Base-by-base conservation (phyloP, 441 rosid species). In the Kokia cookei region DNA sequence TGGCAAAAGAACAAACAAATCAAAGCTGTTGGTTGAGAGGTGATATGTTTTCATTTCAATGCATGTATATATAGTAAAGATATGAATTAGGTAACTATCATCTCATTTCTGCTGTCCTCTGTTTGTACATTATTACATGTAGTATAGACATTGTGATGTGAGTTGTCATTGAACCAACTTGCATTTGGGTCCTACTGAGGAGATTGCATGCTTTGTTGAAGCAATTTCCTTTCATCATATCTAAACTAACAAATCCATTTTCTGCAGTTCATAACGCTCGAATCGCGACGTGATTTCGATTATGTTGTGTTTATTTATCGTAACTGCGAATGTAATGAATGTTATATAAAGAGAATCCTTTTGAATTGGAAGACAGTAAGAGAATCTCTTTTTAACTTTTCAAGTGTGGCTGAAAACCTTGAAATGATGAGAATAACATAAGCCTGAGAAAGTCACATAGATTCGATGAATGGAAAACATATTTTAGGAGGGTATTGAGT, bases 81-180 rank as follows among this genome's bases (percentile, higher is more conserved):
- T 6, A 27, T 65, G 27, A 66, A 26, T 67, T 14, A 51, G 48
- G 53, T 35, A 61, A 12, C 15, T 22, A 72, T 19, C 7, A 48
- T 48, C 53, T 32, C 37, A 32, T 4, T 0, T 48, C 53, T 5
- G 5, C 37, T 4, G 37, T 4, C 37, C 37, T 32, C 53, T 1
- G 24, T 64, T 42, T 57, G 15, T 19, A 71, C 75, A 74, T 9
- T 67, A 50, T 9, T 67, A 50, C 81, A 73, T 80, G 79, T 71
- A 76, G 45, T 12, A 55, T 9, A 67, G 65, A 62, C 80, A 69
- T 50, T 15, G 19, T 3, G 19, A 50, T 78, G 78, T 59, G 74
- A 68, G 72, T 76, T 84, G 82, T 72, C 63, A 69, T 75, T 74
- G 79, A 76, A 74, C 67, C 65, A 47, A 59, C n/a, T 68, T 74